These are phyloP conservation scores for Gentiana macrophylla DNA, from an alignment of 257 asterid genomes.

Conservation along the genomic window DNA sequence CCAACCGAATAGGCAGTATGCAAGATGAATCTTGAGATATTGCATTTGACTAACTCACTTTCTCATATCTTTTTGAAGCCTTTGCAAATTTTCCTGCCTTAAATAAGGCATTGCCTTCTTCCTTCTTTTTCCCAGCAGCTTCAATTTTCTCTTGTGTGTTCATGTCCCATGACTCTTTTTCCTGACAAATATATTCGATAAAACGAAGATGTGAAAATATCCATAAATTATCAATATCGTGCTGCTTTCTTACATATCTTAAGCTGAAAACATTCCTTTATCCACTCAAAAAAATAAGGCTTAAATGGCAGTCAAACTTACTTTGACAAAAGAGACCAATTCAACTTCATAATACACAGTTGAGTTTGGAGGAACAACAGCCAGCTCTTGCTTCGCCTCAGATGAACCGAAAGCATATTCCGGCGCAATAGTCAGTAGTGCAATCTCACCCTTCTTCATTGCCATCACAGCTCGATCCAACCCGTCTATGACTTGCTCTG, in stretches of 20 bases:
- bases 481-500: constrained; percentile 32
- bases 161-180: constrained; percentile 40
- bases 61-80: constrained; percentile 33
- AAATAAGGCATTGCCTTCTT: constrained; percentile 29
- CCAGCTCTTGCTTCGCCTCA: constrained; percentile 27
- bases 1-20: too few relatives aligned
- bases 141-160: constrained; percentile 30
- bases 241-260: too few relatives aligned
- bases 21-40: background rate
- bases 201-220: too few relatives aligned
- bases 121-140: constrained; percentile 31
- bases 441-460: constrained; percentile 35
- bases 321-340: constrained; percentile 32
- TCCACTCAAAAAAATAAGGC: too few relatives aligned
- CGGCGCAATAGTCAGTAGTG: constrained; percentile 22
- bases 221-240: too few relatives aligned
- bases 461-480: constrained; percentile 25
- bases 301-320: background rate
- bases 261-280: too few relatives aligned
- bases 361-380: constrained; percentile 27
- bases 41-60: constrained; percentile 3
- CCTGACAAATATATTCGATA: constrained; percentile 8
- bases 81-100: constrained; percentile 27
- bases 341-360: constrained; percentile 23
- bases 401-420: constrained; percentile 31